These are phyloP conservation scores for Lindgomyces ingoldianus DNA, from an alignment of 495 filamentous ascomycete genomes.

Conservation along the genomic window DNA sequence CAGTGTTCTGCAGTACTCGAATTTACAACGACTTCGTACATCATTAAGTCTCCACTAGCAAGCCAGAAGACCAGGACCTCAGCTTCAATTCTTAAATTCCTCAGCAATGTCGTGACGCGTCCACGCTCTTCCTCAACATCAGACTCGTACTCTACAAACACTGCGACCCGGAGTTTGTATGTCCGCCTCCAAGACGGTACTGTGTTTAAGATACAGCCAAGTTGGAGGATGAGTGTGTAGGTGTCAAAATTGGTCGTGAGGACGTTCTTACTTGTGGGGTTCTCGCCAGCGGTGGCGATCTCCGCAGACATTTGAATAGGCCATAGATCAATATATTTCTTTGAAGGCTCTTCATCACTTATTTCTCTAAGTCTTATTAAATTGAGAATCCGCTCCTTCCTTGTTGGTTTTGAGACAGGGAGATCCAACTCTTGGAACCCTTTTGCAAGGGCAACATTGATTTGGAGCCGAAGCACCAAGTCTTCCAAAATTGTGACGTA, in stretches of 20 bases:
- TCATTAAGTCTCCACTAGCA: constrained; percentile 68
- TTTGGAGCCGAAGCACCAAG: constrained; percentile 70
- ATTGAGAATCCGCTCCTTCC: constrained; percentile 16
- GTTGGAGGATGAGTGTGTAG: constrained; percentile 82
- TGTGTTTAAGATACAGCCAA: constrained; percentile 81
- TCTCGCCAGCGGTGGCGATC: constrained; percentile 54
- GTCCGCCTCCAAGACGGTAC: constrained; percentile 80
- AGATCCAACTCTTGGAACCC: constrained; percentile 78
- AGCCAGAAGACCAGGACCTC: constrained; percentile 80
- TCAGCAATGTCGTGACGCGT: constrained; percentile 71
- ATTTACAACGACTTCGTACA: constrained; percentile 79
- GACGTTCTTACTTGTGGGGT: constrained; percentile 58
- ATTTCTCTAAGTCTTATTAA: constrained; percentile 34
- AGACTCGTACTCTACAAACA: constrained; percentile 87
- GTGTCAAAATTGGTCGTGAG: constrained; percentile 91
- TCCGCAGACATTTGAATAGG: constrained; percentile 84
- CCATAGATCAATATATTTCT: constrained; percentile 87
- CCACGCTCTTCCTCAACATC: constrained; percentile 78
- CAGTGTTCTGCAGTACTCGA: constrained; percentile 51
- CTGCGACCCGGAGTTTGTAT: constrained; percentile 72
- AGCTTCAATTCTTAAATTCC: constrained; percentile 79
- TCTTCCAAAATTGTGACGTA: constrained; percentile 88
- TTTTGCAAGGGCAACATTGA: constrained; percentile 84
- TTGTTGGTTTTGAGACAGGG: constrained; percentile 48
- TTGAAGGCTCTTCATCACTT: constrained; percentile 56